Evolutionary conservation across 306 rosid genomes (phyloP), one percentile per base, ranked within the genome.

Genomic region (Erythrophleum fordii): DNA sequence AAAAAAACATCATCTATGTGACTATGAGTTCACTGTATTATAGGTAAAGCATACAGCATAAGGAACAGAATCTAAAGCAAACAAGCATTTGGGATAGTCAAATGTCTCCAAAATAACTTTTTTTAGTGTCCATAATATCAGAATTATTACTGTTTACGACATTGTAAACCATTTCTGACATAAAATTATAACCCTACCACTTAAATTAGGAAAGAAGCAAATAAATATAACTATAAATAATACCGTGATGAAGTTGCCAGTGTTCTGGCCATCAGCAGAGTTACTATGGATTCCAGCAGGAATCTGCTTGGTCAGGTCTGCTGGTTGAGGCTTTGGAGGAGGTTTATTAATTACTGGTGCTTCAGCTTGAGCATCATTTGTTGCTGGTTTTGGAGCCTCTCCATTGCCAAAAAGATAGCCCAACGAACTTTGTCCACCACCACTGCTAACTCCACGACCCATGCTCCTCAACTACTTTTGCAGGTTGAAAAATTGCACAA

Each of bases 371-470:
- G 89, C 84, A 66, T 84, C 69, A 72, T 84, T 79, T 76, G 86
- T n/a, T 23, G 88, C 92, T 0, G 92, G 90, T 53, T 88, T 88
- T 42, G 96, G 98, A 84, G 93, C 85, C 85, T 93, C 99, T 80
- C 96, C 99, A 77, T 88, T 76, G 9, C 99, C 99, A 87, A 95
- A 95, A 84, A 95, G 97, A 87, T 95, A 95, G n/a, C 94, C 96
- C 91, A 95, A 81, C 10, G 99, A 95, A 88, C 99, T 95, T 86
- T 93, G 98, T 60, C 99, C 99, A 60, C 99, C 99, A 75, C 99
- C 99, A 25, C 97, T 88, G 92, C 99, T 95, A 83, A 86, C 91
- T 83, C 99, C 99, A 79, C 99, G 99, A 79, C 99, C 99, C 99
- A 95, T 95, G 77, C 52, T 90, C 83, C 83, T 84, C 79, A 72